Conservation (phyloP, 208 protist genomes). For the Blastocrithidia nonstop region DNA sequence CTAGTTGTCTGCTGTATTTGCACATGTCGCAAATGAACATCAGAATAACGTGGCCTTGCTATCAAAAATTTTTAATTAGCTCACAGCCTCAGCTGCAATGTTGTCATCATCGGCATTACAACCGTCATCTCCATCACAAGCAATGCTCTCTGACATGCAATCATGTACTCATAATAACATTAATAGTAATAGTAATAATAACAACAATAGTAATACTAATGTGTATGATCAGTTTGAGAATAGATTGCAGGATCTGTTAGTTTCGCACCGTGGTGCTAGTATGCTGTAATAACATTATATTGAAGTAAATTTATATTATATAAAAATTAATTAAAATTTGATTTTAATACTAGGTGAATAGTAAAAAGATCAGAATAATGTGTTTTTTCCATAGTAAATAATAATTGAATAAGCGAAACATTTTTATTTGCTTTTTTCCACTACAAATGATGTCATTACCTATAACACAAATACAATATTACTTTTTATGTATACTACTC, state of each 20-base stretch:
- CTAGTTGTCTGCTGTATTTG: constrained; percentile 4
- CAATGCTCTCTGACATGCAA: too few relatives aligned
- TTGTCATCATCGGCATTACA: too few relatives aligned
- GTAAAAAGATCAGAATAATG: not conserved
- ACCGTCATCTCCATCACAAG: too few relatives aligned
- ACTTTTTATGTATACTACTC: not conserved
- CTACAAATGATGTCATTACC: not conserved
- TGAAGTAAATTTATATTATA: not conserved
- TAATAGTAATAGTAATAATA: too few relatives aligned
- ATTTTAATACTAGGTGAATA: too few relatives aligned
- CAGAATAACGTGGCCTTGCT: too few relatives aligned
- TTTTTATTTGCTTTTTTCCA: not conserved
- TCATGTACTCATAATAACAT: too few relatives aligned
- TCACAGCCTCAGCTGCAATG: too few relatives aligned
- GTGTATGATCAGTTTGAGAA: constrained; percentile 22
- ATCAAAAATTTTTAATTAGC: too few relatives aligned
- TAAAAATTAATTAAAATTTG: not conserved
- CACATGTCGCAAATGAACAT: constrained; percentile 6
- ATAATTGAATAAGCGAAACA: not conserved
- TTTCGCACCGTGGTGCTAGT: constrained; percentile 12
- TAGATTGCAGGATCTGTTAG: constrained; percentile 18
- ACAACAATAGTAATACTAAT: too few relatives aligned
- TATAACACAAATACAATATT: not conserved
- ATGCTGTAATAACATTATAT: constrained; percentile 7
- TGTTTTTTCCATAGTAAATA: not conserved